Percentiles rank a stretch among this genome's conserved stretches.
These are phyloP conservation scores for Porcisia deanei DNA, from an alignment of 208 protist genomes.

Conservation along the genomic window DNA sequence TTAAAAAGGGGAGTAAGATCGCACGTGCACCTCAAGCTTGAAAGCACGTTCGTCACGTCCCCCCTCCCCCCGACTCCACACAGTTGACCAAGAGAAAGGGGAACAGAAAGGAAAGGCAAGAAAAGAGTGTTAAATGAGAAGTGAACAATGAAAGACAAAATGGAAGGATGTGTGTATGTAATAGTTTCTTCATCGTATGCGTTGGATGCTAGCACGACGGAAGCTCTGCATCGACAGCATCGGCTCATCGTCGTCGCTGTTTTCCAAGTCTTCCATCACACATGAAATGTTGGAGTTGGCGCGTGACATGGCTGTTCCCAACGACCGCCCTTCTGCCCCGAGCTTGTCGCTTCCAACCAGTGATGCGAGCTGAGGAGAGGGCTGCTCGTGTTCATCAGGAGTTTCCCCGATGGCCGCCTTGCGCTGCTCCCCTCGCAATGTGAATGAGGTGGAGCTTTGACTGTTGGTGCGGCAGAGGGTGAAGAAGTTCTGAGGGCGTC, in stretches of 20 bases:
- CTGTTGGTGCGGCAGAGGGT: constrained; percentile 21
- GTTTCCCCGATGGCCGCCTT: not conserved
- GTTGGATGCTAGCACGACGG: constrained; percentile 27
- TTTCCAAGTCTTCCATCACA: constrained; percentile 29
- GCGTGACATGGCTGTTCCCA: not conserved
- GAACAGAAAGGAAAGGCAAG: too few species aligned
- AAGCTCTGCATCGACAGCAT: constrained; percentile 55
- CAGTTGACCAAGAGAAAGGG: too few species aligned
- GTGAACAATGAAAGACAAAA: too few species aligned
- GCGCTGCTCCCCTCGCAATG: not conserved
- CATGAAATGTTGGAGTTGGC: not conserved
- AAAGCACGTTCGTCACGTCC: too few species aligned
- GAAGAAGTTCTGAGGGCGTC: constrained; percentile 40
- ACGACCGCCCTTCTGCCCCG: not conserved
- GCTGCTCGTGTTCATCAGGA: not conserved
- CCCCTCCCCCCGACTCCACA: too few species aligned
- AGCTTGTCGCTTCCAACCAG: not conserved
- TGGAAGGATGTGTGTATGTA: too few species aligned
- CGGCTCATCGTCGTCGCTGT: constrained; percentile 42
- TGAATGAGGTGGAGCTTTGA: not conserved
- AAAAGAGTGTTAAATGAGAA: too few species aligned
- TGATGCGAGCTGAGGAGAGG: not conserved
- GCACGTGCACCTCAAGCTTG: too few species aligned
- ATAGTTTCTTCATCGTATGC: constrained; percentile 13
- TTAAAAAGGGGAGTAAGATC: too few species aligned